A percentile compares a stretch with the other conserved stretches of the same genome.
These are phyloP conservation scores for Uronychia setigera DNA, from an alignment of 73 alveolate species.

Conservation along the genomic window DNA sequence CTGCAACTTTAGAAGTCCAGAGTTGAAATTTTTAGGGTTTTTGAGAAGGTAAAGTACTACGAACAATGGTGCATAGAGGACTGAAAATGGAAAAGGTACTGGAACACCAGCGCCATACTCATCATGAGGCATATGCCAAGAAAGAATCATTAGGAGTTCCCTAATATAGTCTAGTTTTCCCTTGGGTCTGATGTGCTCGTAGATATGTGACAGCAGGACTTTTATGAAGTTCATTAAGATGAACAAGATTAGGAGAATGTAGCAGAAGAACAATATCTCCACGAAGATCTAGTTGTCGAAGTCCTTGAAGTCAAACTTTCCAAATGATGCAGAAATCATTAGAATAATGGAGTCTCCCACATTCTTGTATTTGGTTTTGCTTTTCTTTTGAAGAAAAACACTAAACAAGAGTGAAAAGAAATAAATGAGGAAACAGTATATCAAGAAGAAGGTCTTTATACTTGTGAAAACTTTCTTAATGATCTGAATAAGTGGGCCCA, in stretches of 20 bases:
- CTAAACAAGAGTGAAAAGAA: background rate
- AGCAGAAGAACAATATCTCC: background rate
- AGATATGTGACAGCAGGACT: background rate
- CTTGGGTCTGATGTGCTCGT: background rate
- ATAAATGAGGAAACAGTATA: background rate
- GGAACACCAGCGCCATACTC: background rate
- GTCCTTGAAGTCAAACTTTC: background rate
- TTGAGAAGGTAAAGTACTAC: background rate
- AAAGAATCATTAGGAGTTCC: background rate
- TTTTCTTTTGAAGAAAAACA: background rate
- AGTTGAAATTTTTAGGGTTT: background rate
- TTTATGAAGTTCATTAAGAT: background rate
- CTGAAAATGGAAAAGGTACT: background rate
- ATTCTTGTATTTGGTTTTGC: background rate
- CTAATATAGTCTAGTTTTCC: background rate
- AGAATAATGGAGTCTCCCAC: background rate
- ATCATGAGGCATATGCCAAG: background rate
- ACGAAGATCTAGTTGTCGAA: background rate
- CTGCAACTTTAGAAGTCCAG: background rate
- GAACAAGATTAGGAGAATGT: background rate
- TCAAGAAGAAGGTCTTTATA: background rate
- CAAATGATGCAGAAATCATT: background rate
- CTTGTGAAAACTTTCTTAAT: background rate
- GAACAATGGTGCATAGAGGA: background rate
- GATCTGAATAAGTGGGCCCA: conserved; percentile 1